Conservation (phyloP, 202 grass and related monocot genomes). For the Carex sylvatica region DNA sequence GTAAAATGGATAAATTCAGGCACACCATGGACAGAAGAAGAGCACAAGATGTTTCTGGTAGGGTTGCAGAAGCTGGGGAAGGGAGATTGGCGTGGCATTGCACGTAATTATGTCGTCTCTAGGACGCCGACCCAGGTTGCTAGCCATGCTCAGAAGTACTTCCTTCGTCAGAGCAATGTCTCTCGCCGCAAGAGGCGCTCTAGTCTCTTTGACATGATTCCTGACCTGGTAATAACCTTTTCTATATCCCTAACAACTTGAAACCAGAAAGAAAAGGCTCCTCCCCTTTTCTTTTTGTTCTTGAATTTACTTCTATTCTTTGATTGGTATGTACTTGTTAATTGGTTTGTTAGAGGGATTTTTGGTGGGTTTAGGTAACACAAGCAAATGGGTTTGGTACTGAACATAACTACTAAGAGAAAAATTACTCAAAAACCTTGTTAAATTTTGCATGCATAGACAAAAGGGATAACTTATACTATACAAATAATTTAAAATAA, state of each 20-base stretch:
- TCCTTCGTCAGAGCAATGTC: constrained; percentile 81
- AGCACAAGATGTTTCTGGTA: constrained; percentile 82
- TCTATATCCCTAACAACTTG: not conserved
- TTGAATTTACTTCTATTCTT: not conserved
- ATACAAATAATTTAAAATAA: too few species aligned
- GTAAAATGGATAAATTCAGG: constrained; percentile 40
- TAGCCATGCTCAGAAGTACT: constrained; percentile 96
- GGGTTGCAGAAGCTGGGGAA: constrained; percentile 86
- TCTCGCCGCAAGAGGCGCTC: constrained; percentile 82
- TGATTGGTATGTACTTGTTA: not conserved
- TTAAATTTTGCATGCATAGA: not conserved
- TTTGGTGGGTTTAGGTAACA: not conserved
- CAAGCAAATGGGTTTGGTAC: not conserved
- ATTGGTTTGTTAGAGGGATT: not conserved
- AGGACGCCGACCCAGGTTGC: constrained; percentile 95
- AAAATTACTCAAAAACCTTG: not conserved
- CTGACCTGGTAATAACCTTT: constrained; percentile 48
- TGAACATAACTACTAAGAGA: not conserved
- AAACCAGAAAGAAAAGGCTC: not conserved
- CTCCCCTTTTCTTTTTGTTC: constrained; percentile 12
- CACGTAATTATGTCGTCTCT: constrained; percentile 74
- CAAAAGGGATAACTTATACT: too few species aligned
- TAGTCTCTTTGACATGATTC: constrained; percentile 91
- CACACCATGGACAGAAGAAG: constrained; percentile 93
- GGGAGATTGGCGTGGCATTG: constrained; percentile 93